phyloP scores from a whole-genome alignment of 2,329 filamentous ascomycete genomes.

The Aspergillus flavus region DNA sequence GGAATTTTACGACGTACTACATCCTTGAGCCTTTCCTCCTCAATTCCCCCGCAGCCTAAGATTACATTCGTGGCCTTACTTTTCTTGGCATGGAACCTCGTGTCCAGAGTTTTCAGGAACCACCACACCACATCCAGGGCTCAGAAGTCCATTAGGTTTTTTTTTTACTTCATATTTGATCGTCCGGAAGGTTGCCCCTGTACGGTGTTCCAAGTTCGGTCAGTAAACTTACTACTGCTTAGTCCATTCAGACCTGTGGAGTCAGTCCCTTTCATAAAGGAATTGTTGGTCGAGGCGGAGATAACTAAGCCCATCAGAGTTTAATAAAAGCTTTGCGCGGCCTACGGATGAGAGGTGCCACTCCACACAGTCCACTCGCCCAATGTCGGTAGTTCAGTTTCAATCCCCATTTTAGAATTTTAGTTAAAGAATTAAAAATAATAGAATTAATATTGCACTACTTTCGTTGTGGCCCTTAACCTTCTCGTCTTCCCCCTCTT shows the following conservation, averaged over 20 bases:
- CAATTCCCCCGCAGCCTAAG: background rate
- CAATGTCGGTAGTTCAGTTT: constrained; percentile 8
- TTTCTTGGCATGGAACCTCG: constrained; percentile 1
- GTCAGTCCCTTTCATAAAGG: background rate
- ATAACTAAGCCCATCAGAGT: constrained; percentile 5
- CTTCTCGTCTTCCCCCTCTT: constrained; percentile 6
- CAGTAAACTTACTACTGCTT: background rate
- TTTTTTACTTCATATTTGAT: background rate
- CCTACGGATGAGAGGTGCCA: constrained; percentile 4
- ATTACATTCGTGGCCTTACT: background rate
- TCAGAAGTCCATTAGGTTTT: background rate
- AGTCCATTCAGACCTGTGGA: background rate
- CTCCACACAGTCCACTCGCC: constrained; percentile 6
- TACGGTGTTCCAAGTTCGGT: background rate
- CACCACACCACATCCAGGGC: background rate
- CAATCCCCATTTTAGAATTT: background rate
- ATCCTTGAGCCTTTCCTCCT: background rate
- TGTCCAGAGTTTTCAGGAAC: constrained; percentile 2
- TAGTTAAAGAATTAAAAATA: background rate
- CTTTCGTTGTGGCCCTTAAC: background rate
- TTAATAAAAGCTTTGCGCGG: constrained; percentile 10
- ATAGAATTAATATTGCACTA: background rate
- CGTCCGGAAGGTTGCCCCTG: background rate
- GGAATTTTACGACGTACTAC: background rate
- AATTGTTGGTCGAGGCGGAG: constrained; percentile 1